phyloP scores from a whole-genome alignment of 371 early-diverging fungal species.

The Globomyces sp. region DNA sequence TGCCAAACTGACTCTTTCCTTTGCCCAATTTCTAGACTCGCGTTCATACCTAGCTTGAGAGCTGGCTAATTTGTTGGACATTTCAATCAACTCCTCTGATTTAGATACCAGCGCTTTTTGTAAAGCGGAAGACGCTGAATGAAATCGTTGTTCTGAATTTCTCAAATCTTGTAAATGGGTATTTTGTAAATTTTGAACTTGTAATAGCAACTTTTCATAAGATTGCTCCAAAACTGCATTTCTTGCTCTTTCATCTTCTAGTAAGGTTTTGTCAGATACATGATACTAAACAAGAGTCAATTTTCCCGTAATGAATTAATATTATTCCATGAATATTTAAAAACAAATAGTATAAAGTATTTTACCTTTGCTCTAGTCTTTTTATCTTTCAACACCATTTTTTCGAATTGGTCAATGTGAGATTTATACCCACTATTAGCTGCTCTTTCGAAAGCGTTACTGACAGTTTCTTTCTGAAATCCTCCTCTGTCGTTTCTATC shows the following conservation, averaged over 20 bases:
- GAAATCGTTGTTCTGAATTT: slow-evolving; percentile 31
- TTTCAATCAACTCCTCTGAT: slow-evolving; percentile 28
- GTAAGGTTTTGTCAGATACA: slow-evolving; percentile 41
- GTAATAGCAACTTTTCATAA: slow-evolving; percentile 44
- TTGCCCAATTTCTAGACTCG: slow-evolving; percentile 33
- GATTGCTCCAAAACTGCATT: slow-evolving; percentile 42
- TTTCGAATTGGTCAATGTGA: slow-evolving; percentile 25
- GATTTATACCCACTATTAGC: not conserved
- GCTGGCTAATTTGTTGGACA: slow-evolving; percentile 30
- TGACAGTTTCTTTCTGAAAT: not conserved
- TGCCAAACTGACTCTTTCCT: slow-evolving; percentile 26
- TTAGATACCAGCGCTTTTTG: slow-evolving; percentile 37
- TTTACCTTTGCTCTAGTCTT: slow-evolving; percentile 25
- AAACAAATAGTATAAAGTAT: not conserved
- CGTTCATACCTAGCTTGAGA: slow-evolving; percentile 29
- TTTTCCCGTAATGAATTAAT: not conserved
- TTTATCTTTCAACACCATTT: slow-evolving; percentile 23
- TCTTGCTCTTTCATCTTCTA: slow-evolving; percentile 49
- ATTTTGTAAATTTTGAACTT: slow-evolving; percentile 44
- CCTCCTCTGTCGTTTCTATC: not conserved
- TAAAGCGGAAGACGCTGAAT: slow-evolving; percentile 25
- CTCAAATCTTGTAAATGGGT: slow-evolving; percentile 42
- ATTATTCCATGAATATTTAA: too few relatives aligned
- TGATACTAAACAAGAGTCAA: slow-evolving; percentile 27
- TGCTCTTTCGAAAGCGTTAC: not conserved